Percentiles rank a stretch among this genome's conserved stretches.
phyloP scores from a whole-genome alignment of 169 alveolate species.

The Eimeria brunetti region DNA sequence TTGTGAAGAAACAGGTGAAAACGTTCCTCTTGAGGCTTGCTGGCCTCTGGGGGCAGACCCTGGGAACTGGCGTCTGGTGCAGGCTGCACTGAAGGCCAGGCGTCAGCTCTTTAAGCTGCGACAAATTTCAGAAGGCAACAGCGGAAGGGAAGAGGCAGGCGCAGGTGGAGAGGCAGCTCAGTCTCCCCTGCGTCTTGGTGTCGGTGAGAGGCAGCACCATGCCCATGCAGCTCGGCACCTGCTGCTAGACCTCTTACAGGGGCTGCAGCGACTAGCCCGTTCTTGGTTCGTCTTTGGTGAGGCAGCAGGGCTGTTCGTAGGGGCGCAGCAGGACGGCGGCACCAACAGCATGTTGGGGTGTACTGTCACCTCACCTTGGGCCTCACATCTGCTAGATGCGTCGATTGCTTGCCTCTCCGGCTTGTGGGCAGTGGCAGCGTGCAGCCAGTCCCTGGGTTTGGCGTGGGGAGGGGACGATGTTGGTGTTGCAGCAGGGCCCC shows the following conservation, averaged over 20 bases:
- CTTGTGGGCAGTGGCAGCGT: constrained; percentile 57
- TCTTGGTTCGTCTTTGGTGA: constrained; percentile 34
- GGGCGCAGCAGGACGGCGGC: background rate
- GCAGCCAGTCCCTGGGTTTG: constrained; percentile 51
- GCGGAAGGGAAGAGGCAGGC: constrained; percentile 1
- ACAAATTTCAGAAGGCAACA: background rate
- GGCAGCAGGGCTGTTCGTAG: constrained; percentile 12
- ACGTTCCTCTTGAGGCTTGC: background rate
- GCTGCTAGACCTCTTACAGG: constrained; percentile 21
- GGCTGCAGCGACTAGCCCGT: constrained; percentile 61
- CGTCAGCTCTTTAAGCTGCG: constrained; percentile 46
- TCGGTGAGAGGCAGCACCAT: background rate
- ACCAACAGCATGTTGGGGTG: background rate
- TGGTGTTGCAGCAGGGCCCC: background rate
- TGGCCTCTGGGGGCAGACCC: constrained; percentile 44
- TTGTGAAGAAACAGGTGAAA: background rate
- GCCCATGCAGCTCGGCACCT: constrained; percentile 55
- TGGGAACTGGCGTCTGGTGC: background rate
- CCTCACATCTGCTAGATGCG: constrained; percentile 23
- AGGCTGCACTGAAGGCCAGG: constrained; percentile 30
- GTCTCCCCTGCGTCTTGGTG: background rate
- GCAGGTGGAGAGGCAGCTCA: constrained; percentile 6
- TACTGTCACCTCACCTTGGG: background rate
- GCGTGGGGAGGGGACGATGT: background rate
- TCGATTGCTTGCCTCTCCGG: constrained; percentile 49